A percentile compares a stretch with the other conserved stretches of the same genome.
phyloP scores from a whole-genome alignment of 2,329 filamentous ascomycete genomes.

The Pyricularia sp. region DNA sequence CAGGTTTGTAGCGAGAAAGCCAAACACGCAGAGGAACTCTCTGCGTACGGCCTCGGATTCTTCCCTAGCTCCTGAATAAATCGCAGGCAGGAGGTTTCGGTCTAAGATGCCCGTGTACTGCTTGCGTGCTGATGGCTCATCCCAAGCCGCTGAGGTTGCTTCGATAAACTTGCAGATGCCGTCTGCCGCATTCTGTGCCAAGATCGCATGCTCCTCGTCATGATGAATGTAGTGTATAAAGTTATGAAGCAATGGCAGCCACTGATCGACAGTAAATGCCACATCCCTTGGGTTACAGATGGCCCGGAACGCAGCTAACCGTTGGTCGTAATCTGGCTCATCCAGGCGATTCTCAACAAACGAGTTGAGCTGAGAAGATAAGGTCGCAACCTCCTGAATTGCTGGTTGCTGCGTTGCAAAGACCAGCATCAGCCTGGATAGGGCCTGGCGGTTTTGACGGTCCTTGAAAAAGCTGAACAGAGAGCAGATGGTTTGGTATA shows the following conservation, averaged over 20 bases:
- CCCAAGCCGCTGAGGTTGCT: constrained; percentile 33
- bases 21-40: constrained; percentile 70
- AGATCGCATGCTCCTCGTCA: constrained; percentile 76
- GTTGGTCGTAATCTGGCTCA: constrained; percentile 76
- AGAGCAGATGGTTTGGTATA: constrained; percentile 63
- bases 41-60: constrained; percentile 70
- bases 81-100: constrained; percentile 55
- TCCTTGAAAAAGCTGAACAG: constrained; percentile 89
- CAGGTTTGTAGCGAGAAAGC: constrained; percentile 60
- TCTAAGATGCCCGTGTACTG: constrained; percentile 47
- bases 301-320: constrained; percentile 60
- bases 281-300: constrained; percentile 51
- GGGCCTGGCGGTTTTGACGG: constrained; percentile 55
- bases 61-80: constrained; percentile 66
- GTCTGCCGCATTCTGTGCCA: constrained; percentile 68
- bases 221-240: constrained; percentile 76
- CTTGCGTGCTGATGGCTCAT: constrained; percentile 22
- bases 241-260: constrained; percentile 81
- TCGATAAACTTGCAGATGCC: constrained; percentile 68
- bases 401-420: constrained; percentile 53
- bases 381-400: constrained; percentile 47
- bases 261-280: constrained; percentile 56
- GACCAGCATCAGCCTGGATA: constrained; percentile 60
- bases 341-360: constrained; percentile 60
- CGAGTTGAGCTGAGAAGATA: constrained; percentile 74